Evolutionary conservation across 257 asterid species (phyloP).

Genomic region (Lycium ferocissimum): DNA sequence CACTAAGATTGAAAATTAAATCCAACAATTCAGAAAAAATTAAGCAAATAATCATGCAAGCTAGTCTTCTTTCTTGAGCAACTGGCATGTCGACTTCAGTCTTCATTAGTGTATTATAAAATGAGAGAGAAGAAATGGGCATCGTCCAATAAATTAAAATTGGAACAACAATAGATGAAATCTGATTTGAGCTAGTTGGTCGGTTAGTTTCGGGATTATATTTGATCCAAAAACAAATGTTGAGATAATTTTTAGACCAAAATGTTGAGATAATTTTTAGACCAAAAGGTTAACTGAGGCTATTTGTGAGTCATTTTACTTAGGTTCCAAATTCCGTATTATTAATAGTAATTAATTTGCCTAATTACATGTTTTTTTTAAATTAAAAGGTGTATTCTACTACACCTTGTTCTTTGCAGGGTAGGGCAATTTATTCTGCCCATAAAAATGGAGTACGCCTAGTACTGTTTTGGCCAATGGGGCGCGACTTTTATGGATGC

Average conservation of each 20-base stretch:
- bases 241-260: too few species aligned
- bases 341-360: too few species aligned
- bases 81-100: not conserved
- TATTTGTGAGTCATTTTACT: too few species aligned
- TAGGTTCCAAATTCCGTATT: too few species aligned
- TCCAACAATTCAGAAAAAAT: not conserved
- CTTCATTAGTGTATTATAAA: not conserved
- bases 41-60: not conserved
- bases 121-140: too few species aligned
- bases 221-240: too few species aligned
- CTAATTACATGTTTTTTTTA: not conserved
- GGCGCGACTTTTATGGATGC: slow-evolving; percentile 50
- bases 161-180: too few species aligned
- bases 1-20: not conserved
- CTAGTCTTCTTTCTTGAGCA: not conserved
- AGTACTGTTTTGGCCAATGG: not conserved
- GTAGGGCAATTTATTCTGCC: not conserved
- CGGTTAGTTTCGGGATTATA: too few species aligned
- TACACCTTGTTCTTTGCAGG: not conserved
- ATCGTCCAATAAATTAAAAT: too few species aligned
- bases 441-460: not conserved
- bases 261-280: too few species aligned
- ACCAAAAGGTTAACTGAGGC: too few species aligned
- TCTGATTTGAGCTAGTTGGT: too few species aligned
- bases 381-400: not conserved